Evolutionary conservation across 1,284 basidiomycete species (phyloP), one percentile per base, ranked within the genome.

Genomic region (Heterobasidion parviporum): DNA sequence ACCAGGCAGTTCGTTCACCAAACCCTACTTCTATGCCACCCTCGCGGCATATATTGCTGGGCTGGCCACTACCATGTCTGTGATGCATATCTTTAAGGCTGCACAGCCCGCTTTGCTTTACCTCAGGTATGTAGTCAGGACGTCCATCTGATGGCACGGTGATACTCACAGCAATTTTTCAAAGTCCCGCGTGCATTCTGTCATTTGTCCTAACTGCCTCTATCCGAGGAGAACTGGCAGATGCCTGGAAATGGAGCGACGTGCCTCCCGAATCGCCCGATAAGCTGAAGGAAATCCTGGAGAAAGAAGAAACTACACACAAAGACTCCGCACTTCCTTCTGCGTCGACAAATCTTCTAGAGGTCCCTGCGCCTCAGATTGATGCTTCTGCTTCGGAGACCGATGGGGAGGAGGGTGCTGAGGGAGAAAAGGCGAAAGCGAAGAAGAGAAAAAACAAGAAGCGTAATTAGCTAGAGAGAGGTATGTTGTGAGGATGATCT

Each of bases 101-200:
- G 94, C 92, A 0, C 96, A 99, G 65, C 96, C 96, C 3, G 96
- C 96, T 1, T 72, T 99, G 57, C 75, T 99, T 41, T 99, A 98
- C 69, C 79, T 99, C 61, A 85, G 88, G 90, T 91, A 63, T 68
- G 83, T 68, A 12, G 20, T 53, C 6, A 8, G 12, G n/a, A 10
- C 38, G 3, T 10, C 38, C n/a, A n/a, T n/a, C 10, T 41, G 10
- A n/a, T 41, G 10, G 6, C 10, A 3, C 38, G n/a, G 38, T n/a
- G 10, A n/a, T 41, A 41, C 38, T 32, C 45, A 33, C 47, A 50
- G 54, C 15, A 41, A 62, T 50, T 46, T 44, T 15, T 14, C 33
- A n/a, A 58, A 88, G 85, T 65, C 87, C 88, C 18, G 81, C 83
- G 2, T 87, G 86, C 62, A 82, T 89, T 6, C 56, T 81, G 49